A percentile compares a stretch with the other conserved stretches of the same genome.
phyloP scores from a whole-genome alignment of 2,329 filamentous ascomycete genomes.

The Cladosporium colombiae region DNA sequence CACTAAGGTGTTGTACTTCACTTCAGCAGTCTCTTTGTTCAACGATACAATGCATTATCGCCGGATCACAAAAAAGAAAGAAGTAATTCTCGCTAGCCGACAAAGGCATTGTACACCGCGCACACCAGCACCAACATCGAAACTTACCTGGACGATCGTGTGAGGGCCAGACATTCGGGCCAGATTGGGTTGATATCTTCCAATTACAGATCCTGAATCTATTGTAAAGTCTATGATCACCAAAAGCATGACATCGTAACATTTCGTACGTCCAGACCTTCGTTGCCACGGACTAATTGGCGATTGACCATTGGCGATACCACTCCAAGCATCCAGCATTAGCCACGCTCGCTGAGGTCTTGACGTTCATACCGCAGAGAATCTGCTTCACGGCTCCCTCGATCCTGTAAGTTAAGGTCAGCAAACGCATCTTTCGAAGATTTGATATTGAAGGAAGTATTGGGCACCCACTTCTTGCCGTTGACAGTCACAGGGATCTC shows the following conservation, averaged over 20 bases:
- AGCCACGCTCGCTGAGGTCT: constrained; percentile 89
- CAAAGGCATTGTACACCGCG: background rate
- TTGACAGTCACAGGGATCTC: constrained; percentile 92
- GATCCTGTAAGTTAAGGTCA: constrained; percentile 47
- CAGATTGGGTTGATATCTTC: background rate
- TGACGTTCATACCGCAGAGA: constrained; percentile 79
- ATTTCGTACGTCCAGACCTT: background rate
- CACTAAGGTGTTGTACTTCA: background rate
- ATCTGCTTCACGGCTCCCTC: constrained; percentile 98
- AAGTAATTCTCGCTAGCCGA: background rate
- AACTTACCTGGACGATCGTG: background rate
- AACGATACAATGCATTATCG: background rate
- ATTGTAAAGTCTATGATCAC: background rate
- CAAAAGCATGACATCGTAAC: background rate
- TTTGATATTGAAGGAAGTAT: background rate
- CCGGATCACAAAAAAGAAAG: background rate
- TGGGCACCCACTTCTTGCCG: constrained; percentile 71
- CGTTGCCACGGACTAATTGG: constrained; percentile 40
- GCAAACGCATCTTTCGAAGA: background rate
- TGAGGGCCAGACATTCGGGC: background rate
- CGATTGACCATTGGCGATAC: constrained; percentile 76
- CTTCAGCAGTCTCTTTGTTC: background rate
- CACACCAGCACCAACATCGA: background rate
- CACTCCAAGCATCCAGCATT: constrained; percentile 86
- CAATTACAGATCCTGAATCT: background rate